Conservation (phyloP, 2,329 filamentous ascomycete species). For the Sclerotinia spermophila region DNA sequence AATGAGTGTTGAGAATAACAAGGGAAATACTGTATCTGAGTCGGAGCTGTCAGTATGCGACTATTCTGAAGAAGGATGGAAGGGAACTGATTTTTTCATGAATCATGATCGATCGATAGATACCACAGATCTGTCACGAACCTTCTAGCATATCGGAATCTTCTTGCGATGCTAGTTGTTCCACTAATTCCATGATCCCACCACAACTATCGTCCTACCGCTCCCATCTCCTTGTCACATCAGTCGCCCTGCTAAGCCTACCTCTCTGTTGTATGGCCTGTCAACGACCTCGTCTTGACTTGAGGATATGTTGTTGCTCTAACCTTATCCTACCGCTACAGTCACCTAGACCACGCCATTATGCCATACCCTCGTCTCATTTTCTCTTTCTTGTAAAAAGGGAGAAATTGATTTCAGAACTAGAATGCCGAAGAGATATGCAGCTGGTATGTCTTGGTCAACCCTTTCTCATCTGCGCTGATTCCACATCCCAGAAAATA, state of each 20-base stretch:
- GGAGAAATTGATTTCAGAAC: fast-evolving
- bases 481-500: neutral
- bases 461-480: neutral
- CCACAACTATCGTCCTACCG: neutral
- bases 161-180: neutral
- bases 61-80: neutral
- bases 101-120: neutral
- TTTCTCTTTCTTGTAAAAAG: neutral
- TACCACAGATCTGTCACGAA: neutral
- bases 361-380: neutral
- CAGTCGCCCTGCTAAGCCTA: neutral
- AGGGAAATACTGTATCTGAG: neutral
- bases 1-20: neutral
- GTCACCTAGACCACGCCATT: neutral
- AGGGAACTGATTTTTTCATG: neutral
- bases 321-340: neutral
- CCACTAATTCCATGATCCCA: neutral
- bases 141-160: neutral
- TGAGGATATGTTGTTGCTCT: fast-evolving
- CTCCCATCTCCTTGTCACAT: neutral
- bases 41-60: neutral
- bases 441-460: neutral
- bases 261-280: neutral
- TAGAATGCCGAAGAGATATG: neutral
- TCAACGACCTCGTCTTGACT: neutral